These are phyloP conservation scores for Fomitopsis pinicola DNA, from an alignment of 1,284 basidiomycete species.

Conservation along the genomic window DNA sequence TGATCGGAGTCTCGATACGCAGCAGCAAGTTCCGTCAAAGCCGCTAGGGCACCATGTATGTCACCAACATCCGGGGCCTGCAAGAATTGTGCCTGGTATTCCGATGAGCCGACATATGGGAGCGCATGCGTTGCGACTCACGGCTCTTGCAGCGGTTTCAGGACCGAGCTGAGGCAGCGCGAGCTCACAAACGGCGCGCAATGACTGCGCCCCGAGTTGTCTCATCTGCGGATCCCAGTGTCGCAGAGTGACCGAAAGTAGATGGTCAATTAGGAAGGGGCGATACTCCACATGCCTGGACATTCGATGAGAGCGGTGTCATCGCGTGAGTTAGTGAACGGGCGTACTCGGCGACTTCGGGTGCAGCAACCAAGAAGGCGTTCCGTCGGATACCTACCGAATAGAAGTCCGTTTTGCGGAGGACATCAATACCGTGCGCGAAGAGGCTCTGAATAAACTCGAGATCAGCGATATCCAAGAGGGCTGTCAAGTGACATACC, in stretches of 20 bases:
- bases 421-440: constrained; percentile 90
- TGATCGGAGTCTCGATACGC: constrained; percentile 37
- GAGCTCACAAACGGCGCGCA: constrained; percentile 63
- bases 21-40: constrained; percentile 66
- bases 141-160: constrained; percentile 45
- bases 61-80: constrained; percentile 66
- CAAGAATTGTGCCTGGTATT: constrained; percentile 50
- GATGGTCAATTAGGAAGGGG: constrained; percentile 65
- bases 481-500: constrained; percentile 42
- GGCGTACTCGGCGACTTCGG: constrained; percentile 78
- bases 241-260: constrained; percentile 71
- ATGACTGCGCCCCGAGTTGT: constrained; percentile 73
- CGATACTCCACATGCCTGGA: constrained; percentile 71
- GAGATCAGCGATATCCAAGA: constrained; percentile 3
- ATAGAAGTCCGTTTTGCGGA: constrained; percentile 93
- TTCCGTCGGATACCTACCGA: constrained; percentile 84
- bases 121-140: constrained; percentile 28
- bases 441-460: constrained; percentile 63
- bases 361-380: constrained; percentile 81
- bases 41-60: constrained; percentile 80
- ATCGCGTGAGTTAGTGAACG: constrained; percentile 4
- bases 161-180: constrained; percentile 55
- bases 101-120: not conserved
- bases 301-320: constrained; percentile 2
- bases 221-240: constrained; percentile 92